A percentile compares a stretch with the other conserved stretches of the same genome.
These are phyloP conservation scores for Arthrobotrys megalospora DNA, from an alignment of 2,329 filamentous ascomycete genomes.

Conservation along the genomic window DNA sequence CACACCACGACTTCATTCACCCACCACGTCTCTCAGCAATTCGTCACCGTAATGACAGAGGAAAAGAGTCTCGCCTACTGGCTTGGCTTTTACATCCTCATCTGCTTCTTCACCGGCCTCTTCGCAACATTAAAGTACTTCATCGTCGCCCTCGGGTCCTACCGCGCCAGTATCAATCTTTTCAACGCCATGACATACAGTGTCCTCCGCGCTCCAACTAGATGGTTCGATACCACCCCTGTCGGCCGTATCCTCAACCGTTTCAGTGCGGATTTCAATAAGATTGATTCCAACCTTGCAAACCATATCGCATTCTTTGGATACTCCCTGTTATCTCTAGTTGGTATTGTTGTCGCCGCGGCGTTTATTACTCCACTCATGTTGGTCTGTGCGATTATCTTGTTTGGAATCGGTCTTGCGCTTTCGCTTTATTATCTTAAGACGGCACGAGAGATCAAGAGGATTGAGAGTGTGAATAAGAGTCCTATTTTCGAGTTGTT, in stretches of 20 bases:
- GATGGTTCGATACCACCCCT: slow-evolving; percentile 85
- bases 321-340: slow-evolving; percentile 74
- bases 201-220: slow-evolving; percentile 79
- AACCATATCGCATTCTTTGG: slow-evolving; percentile 76
- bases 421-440: slow-evolving; percentile 76
- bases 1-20: slow-evolving; percentile 64
- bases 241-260: slow-evolving; percentile 83
- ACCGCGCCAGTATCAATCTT: slow-evolving; percentile 78
- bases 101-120: slow-evolving; percentile 74
- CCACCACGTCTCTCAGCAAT: slow-evolving; percentile 67
- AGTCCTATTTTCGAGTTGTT: slow-evolving; percentile 87
- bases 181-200: slow-evolving; percentile 78
- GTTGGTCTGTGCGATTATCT: slow-evolving; percentile 74
- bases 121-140: slow-evolving; percentile 76
- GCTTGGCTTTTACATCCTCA: slow-evolving; percentile 76
- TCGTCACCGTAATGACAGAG: slow-evolving; percentile 63
- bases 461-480: slow-evolving; percentile 82
- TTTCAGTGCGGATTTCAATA: slow-evolving; percentile 83
- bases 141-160: slow-evolving; percentile 76
- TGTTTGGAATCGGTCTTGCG: slow-evolving; percentile 74
- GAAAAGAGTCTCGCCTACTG: slow-evolving; percentile 74
- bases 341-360: slow-evolving; percentile 78
- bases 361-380: slow-evolving; percentile 79
- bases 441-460: slow-evolving; percentile 82
- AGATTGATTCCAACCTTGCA: slow-evolving; percentile 78